These are phyloP conservation scores for Daedaleopsis sinensis DNA, from an alignment of 768 basidiomycete species.

Conservation along the genomic window DNA sequence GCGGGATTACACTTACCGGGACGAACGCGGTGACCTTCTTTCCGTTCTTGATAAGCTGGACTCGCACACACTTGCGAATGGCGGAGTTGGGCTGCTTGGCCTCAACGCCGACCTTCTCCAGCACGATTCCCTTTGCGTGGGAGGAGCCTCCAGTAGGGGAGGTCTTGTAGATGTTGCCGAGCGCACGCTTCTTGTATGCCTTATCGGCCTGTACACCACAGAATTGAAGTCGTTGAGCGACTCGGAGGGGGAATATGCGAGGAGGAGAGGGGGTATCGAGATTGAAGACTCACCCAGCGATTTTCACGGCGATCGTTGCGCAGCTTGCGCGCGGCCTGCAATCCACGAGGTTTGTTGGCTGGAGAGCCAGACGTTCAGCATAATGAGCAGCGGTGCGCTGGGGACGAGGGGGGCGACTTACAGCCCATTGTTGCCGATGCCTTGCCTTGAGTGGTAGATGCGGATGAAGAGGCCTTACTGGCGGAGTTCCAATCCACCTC, in stretches of 20 bases:
- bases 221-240: background rate
- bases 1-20: conserved; percentile 60
- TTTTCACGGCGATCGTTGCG: conserved; percentile 92
- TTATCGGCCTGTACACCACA: conserved; percentile 81
- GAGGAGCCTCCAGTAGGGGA: conserved; percentile 99
- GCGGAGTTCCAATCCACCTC: conserved; percentile 25
- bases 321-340: conserved; percentile 98
- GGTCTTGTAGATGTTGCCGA: conserved; percentile 99
- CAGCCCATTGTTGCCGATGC: conserved; percentile 80
- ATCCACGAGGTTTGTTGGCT: conserved; percentile 99
- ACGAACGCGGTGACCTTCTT: conserved; percentile 99
- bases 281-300: conserved; percentile 79
- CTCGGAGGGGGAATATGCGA: background rate
- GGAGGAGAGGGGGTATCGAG: conserved; percentile 1
- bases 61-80: conserved; percentile 99
- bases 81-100: conserved; percentile 99
- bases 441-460: conserved; percentile 41
- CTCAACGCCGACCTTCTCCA: conserved; percentile 99
- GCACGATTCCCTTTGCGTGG: conserved; percentile 99
- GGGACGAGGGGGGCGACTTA: conserved; percentile 47
- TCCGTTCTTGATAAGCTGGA: conserved; percentile 99
- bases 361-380: conserved; percentile 16
- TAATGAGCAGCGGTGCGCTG: background rate
- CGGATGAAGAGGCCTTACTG: conserved; percentile 30
- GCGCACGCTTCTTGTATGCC: conserved; percentile 98